Evolutionary conservation across 2,329 filamentous ascomycete species (phyloP).

Genomic region (Aureobasidium lini): DNA sequence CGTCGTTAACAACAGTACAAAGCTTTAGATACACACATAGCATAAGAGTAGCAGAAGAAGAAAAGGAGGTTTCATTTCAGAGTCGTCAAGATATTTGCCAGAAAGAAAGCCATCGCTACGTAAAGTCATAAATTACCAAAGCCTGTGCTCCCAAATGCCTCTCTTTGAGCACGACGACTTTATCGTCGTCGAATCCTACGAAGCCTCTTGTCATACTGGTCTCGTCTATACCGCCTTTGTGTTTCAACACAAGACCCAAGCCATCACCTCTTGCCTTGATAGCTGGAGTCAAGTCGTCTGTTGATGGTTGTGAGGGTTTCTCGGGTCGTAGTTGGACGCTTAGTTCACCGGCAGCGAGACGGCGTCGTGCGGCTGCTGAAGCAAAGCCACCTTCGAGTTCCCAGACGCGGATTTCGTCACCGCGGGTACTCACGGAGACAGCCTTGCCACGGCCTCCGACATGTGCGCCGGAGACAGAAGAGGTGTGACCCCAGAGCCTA

Average conservation of each 20-base stretch:
- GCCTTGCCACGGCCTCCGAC: constrained; percentile 80
- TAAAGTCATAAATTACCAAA: constrained; percentile 82
- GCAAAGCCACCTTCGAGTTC: constrained; percentile 68
- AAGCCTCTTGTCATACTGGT: constrained; percentile 46
- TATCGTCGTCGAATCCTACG: constrained; percentile 86
- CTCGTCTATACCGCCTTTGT: constrained; percentile 26
- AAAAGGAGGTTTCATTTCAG: background rate
- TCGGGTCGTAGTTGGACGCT: constrained; percentile 44
- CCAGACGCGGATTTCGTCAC: constrained; percentile 67
- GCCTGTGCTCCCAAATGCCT: constrained; percentile 60
- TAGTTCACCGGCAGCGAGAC: constrained; percentile 37
- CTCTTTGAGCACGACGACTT: constrained; percentile 79
- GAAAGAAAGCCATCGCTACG: constrained; percentile 34
- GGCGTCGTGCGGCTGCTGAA: constrained; percentile 36
- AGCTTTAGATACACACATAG: too few species aligned
- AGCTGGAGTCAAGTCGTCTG: constrained; percentile 16
- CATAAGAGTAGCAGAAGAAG: background rate
- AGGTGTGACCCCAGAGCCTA: constrained; percentile 85
- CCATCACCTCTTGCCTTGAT: constrained; percentile 25
- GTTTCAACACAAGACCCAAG: constrained; percentile 26
- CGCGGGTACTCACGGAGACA: constrained; percentile 77
- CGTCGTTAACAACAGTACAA: too few species aligned
- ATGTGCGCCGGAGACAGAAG: constrained; percentile 76
- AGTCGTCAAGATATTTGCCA: background rate
- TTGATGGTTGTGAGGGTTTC: constrained; percentile 5